These are phyloP conservation scores for Irpex sp. DNA, from an alignment of 1,284 basidiomycete genomes.

Conservation along the genomic window DNA sequence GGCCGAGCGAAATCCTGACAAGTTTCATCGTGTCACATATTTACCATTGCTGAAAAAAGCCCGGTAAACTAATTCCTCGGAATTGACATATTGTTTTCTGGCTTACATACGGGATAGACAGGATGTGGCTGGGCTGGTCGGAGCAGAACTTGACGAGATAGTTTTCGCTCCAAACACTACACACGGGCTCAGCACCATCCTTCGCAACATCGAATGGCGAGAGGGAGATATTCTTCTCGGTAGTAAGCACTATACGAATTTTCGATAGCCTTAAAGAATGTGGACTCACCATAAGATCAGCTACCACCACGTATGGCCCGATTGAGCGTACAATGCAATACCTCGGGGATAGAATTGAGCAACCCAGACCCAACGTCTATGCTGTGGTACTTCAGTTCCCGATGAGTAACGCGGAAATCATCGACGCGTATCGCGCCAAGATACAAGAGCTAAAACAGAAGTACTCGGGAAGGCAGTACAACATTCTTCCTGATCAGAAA, in stretches of 20 bases:
- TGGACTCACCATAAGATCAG: conserved; percentile 7
- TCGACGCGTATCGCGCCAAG: conserved; percentile 48
- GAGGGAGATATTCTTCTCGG: conserved; percentile 47
- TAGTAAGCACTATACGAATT: conserved; percentile 29
- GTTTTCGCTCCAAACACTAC: conserved; percentile 68
- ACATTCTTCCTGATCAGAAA: conserved; percentile 18
- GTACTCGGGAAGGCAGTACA: conserved; percentile 19
- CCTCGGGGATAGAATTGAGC: conserved; percentile 46
- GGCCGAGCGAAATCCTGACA: conserved; percentile 62
- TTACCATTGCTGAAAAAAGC: conserved; percentile 38
- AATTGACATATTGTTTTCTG: not conserved
- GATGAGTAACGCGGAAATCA: conserved; percentile 54
- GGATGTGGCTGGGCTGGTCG: conserved; percentile 56
- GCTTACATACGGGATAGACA: conserved; percentile 12
- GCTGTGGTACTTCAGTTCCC: conserved; percentile 37
- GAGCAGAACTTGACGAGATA: conserved; percentile 57
- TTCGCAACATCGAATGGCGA: conserved; percentile 58
- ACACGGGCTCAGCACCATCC: conserved; percentile 63
- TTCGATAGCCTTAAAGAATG: no score
- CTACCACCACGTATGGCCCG: conserved; percentile 54
- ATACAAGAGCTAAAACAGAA: conserved; percentile 35
- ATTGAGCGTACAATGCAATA: conserved; percentile 56
- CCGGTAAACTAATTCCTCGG: conserved; percentile 25
- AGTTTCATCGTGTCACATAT: conserved; percentile 49
- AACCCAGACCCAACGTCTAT: conserved; percentile 17